These are phyloP conservation scores for Tricholoma furcatifolium DNA, from an alignment of 768 basidiomycete genomes.

Conservation along the genomic window DNA sequence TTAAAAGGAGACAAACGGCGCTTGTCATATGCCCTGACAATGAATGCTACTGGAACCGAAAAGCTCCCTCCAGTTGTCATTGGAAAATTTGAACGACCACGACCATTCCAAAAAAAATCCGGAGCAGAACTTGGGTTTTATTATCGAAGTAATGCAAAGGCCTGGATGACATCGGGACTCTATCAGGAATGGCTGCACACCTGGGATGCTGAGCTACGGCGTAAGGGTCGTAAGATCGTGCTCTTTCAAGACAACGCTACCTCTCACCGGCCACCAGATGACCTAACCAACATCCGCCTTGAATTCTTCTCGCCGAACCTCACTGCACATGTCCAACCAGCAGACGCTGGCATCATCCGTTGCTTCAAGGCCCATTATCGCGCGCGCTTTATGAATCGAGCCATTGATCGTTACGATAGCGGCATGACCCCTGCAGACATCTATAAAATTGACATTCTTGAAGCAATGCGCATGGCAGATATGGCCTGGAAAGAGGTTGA, in stretches of 20 bases:
- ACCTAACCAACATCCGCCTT: conserved; percentile 2
- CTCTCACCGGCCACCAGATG: not conserved
- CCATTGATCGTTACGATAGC: conserved; percentile 28
- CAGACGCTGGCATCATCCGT: not conserved
- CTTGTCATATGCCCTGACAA: not conserved
- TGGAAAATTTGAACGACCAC: not conserved
- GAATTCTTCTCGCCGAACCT: conserved; percentile 27
- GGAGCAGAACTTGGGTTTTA: no score
- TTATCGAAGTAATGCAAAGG: not conserved
- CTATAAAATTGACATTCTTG: conserved; percentile 32
- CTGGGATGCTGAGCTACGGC: conserved; percentile 28
- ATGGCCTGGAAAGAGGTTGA: conserved; percentile 15
- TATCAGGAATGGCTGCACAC: not conserved
- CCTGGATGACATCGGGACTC: not conserved
- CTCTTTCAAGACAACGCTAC: conserved; percentile 3
- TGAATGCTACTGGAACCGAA: not conserved
- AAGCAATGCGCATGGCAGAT: conserved; percentile 29
- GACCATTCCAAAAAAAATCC: not conserved
- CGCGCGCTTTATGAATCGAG: conserved; percentile 11
- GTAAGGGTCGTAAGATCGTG: not conserved
- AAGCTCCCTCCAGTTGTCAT: not conserved
- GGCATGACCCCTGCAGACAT: conserved; percentile 24
- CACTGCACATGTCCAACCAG: conserved; percentile 26
- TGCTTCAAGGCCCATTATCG: conserved; percentile 7
- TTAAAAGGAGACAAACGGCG: not conserved